Percentiles rank a stretch among this genome's conserved stretches.
Conservation (phyloP, 176 grass and related monocot species). For the Alloteropsis semialata region DNA sequence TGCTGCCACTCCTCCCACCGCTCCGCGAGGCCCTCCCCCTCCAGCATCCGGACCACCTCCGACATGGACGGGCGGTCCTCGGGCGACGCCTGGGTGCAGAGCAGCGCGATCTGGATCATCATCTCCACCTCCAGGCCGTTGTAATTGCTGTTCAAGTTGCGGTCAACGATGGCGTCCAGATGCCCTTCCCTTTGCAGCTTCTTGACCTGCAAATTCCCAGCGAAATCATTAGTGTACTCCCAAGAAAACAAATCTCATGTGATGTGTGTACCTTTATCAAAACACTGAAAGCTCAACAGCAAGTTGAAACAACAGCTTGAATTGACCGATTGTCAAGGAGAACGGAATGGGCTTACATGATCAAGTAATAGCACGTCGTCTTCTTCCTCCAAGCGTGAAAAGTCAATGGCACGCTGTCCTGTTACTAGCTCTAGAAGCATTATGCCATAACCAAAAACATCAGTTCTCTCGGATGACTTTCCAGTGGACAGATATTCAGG, state of each 20-base stretch:
- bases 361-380: constrained; percentile 93
- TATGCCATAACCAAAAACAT: constrained; percentile 96
- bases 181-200: constrained; percentile 82
- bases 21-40: constrained; percentile 88
- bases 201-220: constrained; percentile 63
- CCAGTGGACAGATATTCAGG: constrained; percentile 95
- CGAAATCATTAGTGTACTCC: not conserved
- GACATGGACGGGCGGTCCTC: constrained; percentile 95
- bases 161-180: constrained; percentile 62
- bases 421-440: constrained; percentile 97
- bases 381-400: constrained; percentile 95
- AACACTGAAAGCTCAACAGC: not conserved
- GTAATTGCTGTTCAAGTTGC: constrained; percentile 58
- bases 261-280: not conserved
- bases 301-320: not conserved
- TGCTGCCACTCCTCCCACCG: constrained; percentile 98
- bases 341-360: constrained; percentile 55
- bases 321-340: not conserved
- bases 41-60: constrained; percentile 92
- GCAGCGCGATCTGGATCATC: constrained; percentile 87
- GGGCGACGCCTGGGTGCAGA: constrained; percentile 84
- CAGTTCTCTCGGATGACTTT: constrained; percentile 89
- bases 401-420: constrained; percentile 89
- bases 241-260: not conserved
- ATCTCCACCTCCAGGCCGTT: constrained; percentile 76